Base-by-base conservation (phyloP, 768 basidiomycete species). In the Suillus spraguei region DNA sequence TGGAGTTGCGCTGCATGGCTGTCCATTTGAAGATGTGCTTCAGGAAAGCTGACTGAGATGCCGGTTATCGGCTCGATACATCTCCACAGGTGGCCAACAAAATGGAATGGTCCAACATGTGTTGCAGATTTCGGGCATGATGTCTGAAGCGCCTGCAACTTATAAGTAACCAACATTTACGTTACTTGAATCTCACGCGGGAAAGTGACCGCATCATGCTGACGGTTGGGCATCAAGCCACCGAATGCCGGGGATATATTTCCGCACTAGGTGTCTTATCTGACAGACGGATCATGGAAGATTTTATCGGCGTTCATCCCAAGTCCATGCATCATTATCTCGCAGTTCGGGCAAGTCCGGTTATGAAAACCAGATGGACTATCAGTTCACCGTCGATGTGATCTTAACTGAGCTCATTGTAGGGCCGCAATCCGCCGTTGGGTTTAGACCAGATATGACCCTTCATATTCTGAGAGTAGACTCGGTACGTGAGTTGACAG, bases 361-460 rank as follows among this genome's bases (percentile, higher is more conserved):
- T 52, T 33, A 52, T 32, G 32, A 53, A 32, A 32, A 52, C 32
- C 32, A 20, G 17, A 11, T 11, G 28, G 5, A 24, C 10, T 28
- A 53, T 33, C 17, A 36, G 52, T 53, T 53, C 52, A 53, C 32
- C 52, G 52, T 52, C 32, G 10, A 52, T 52, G 28, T 28, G 28
- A 28, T 28, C 28, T 32, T 28, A 16, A 32, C 16, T 32, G 8
- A 50, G 9, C 32, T 53, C 17, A 13, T 53, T 49, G 24, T 28
- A 50, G 46, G 49, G 49, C 49, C 49, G 49, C 24, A 50, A 50
- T 17, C 28, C 16, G 38, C 38, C 13, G 13, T 39, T 39, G 13
- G 10, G 36, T 38, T 38, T 13, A 47, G 46, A 44, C 44, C 10
- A n/a, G 10, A 44, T n/a, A 24, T 9, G 47, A 1, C 17, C 17